phyloP scores from a whole-genome alignment of 768 basidiomycete genomes.

The Boletellus sp. region DNA sequence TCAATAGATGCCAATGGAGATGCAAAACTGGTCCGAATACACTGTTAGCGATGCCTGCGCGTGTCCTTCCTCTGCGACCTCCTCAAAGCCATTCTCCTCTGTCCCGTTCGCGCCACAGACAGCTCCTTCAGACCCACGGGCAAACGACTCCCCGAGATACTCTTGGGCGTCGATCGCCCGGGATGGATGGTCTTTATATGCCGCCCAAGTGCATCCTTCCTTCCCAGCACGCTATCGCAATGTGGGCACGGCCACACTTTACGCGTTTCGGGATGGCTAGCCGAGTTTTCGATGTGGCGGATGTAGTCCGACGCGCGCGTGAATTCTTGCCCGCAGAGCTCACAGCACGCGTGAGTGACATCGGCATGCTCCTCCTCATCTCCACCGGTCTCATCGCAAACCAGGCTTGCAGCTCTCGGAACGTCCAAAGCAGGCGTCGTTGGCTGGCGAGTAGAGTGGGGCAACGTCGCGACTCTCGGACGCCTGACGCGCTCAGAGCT shows the following conservation, averaged over 20 bases:
- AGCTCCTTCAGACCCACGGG: not conserved
- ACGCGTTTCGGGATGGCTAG: constrained; percentile 22
- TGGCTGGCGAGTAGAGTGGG: not conserved
- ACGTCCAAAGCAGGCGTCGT: not conserved
- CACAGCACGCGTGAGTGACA: constrained; percentile 5
- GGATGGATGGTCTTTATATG: constrained; percentile 22
- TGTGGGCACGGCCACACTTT: constrained; percentile 24
- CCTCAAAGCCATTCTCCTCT: constrained; percentile 4
- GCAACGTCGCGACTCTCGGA: not conserved
- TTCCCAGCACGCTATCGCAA: constrained; percentile 20
- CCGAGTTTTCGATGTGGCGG: constrained; percentile 22
- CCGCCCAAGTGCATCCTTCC: constrained; percentile 23
- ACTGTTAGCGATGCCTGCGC: constrained; percentile 1
- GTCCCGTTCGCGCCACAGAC: constrained; percentile 1
- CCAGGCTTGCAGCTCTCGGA: not conserved
- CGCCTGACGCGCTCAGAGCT: constrained; percentile 2
- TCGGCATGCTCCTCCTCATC: not conserved
- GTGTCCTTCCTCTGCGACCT: constrained; percentile 6
- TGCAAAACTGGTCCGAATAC: too few species aligned
- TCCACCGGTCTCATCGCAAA: not conserved
- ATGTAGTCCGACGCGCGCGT: constrained; percentile 20
- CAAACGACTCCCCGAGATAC: not conserved
- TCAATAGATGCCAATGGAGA: too few species aligned
- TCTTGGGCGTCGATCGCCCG: not conserved
- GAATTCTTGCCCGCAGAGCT: constrained; percentile 15